phyloP scores from a whole-genome alignment of 2,329 filamentous ascomycete species.

The Geosmithia morbida region DNA sequence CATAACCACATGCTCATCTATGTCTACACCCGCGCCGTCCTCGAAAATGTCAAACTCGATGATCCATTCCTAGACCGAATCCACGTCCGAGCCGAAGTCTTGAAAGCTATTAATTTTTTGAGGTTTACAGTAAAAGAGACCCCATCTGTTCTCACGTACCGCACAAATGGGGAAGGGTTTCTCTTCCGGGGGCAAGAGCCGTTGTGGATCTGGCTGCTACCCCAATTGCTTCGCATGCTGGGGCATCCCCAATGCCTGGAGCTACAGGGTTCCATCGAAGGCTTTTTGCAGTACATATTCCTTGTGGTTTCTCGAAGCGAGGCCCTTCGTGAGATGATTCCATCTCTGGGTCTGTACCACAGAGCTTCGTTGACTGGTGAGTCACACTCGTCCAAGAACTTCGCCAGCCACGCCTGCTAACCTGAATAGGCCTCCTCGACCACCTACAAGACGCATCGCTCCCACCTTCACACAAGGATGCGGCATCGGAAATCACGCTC shows the following conservation, averaged over 20 bases:
- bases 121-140: slow-evolving; percentile 61
- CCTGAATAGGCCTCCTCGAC: slow-evolving; percentile 11
- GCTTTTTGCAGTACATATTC: slow-evolving; percentile 35
- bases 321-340: slow-evolving; percentile 31
- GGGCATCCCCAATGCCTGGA: slow-evolving; percentile 33
- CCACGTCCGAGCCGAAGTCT: slow-evolving; percentile 41
- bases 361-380: slow-evolving; percentile 31
- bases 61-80: slow-evolving; percentile 50
- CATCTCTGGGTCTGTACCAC: slow-evolving; percentile 30
- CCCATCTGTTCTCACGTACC: slow-evolving; percentile 47
- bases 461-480: slow-evolving; percentile 11
- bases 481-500: slow-evolving; percentile 14
- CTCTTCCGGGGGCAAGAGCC: slow-evolving; percentile 43
- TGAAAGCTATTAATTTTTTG: slow-evolving; percentile 67
- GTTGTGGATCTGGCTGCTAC: slow-evolving; percentile 52
- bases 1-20: slow-evolving; percentile 80
- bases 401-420: not conserved
- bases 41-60: slow-evolving; percentile 54
- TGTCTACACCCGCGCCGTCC: slow-evolving; percentile 65
- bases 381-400: slow-evolving; percentile 5
- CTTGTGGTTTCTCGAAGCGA: slow-evolving; percentile 26
- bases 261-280: slow-evolving; percentile 35
- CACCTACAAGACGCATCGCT: slow-evolving; percentile 17
- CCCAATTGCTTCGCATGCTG: slow-evolving; percentile 40
- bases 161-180: slow-evolving; percentile 22